Percentiles rank a stretch among this genome's conserved stretches.
phyloP scores from a whole-genome alignment of 2,329 filamentous ascomycete species.

The Cladosporium austrohemisphaericum region DNA sequence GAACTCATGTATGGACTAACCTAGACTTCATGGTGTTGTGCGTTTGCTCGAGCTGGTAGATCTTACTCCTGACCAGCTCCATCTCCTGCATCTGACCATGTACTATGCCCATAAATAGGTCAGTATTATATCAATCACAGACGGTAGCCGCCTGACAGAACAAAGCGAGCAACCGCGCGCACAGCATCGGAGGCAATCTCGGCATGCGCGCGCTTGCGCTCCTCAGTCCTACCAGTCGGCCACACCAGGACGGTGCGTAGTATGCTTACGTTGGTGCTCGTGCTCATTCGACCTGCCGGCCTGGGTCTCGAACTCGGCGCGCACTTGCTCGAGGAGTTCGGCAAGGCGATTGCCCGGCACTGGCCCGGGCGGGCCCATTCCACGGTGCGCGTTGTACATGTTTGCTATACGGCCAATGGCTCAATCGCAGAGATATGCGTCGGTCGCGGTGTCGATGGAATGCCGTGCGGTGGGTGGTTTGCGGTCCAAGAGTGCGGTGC shows the following conservation, averaged over 20 bases:
- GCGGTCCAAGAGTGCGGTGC: slow-evolving; percentile 10
- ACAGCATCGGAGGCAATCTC: background rate
- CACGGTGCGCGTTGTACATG: slow-evolving; percentile 87
- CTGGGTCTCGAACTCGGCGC: slow-evolving; percentile 78
- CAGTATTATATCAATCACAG: slow-evolving; percentile 12
- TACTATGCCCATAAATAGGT: slow-evolving; percentile 53
- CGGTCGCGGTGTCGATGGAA: background rate
- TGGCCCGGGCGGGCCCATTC: slow-evolving; percentile 58
- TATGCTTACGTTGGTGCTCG: slow-evolving; percentile 74
- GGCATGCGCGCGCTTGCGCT: background rate
- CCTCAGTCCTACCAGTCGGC: background rate
- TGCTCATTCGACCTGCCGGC: slow-evolving; percentile 77
- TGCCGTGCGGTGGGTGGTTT: background rate
- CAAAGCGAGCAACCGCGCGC: background rate
- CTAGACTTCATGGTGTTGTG: slow-evolving; percentile 88
- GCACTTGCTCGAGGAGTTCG: slow-evolving; percentile 87
- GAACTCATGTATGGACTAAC: slow-evolving; percentile 56
- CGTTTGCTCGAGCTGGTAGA: slow-evolving; percentile 86
- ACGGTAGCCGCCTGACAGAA: background rate
- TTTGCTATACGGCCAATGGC: slow-evolving; percentile 3
- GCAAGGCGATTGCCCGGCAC: slow-evolving; percentile 72
- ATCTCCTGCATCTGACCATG: slow-evolving; percentile 90
- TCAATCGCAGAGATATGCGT: background rate
- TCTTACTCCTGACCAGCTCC: slow-evolving; percentile 87
- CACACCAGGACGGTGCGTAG: slow-evolving; percentile 4